Conservation (phyloP, 129 eudicot species). For the Flaveria brownii region DNA sequence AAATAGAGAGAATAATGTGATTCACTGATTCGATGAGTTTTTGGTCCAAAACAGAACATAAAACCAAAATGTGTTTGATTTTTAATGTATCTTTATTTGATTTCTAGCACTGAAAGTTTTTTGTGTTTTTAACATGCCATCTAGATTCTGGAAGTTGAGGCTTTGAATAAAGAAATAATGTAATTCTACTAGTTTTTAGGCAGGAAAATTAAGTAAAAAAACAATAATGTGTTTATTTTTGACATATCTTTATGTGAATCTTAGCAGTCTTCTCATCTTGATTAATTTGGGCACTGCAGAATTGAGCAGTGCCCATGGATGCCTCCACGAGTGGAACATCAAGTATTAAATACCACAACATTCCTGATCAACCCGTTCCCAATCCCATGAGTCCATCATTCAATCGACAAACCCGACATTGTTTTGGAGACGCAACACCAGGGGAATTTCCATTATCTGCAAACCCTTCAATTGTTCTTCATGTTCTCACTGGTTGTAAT, state of each 20-base stretch:
- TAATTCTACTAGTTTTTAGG: not conserved
- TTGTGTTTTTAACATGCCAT: not conserved
- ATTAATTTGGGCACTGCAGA: conserved; percentile 79
- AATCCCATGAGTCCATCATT: conserved; percentile 47
- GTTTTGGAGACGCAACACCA: conserved; percentile 76
- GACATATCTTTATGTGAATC: conserved; percentile 37
- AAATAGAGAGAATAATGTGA: not conserved
- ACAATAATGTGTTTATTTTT: conserved; percentile 25
- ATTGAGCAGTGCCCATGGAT: conserved; percentile 98
- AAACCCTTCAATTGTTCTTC: conserved; percentile 91
- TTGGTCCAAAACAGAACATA: not conserved
- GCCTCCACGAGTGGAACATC: conserved; percentile 82
- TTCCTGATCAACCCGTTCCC: conserved; percentile 64
- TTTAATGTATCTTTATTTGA: not conserved
- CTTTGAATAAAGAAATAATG: conserved; percentile 4
- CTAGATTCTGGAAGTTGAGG: not conserved
- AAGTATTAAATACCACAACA: conserved; percentile 64
- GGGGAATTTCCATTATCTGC: conserved; percentile 97
- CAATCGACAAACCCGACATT: conserved; percentile 74
- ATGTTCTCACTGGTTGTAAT: conserved; percentile 88
- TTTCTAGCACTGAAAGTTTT: not conserved
- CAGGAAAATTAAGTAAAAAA: conserved; percentile 5
- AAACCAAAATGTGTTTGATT: not conserved
- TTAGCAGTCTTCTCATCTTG: conserved; percentile 51
- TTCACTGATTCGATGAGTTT: not conserved